These are phyloP conservation scores for Lipomyces chichibuensis DNA, from an alignment of 805 yeast species.

Conservation along the genomic window DNA sequence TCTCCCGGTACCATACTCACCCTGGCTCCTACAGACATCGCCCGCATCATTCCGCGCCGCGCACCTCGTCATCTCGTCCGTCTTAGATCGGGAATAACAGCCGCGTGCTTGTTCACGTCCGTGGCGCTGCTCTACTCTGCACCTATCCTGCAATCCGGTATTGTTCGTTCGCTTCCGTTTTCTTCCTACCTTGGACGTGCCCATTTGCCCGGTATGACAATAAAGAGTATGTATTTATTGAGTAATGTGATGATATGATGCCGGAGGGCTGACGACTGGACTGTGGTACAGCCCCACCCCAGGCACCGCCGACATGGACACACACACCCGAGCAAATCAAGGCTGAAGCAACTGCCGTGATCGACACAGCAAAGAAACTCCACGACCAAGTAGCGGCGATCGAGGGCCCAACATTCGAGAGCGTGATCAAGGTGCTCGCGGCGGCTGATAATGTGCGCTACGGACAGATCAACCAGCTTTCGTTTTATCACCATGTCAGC, in stretches of 20 bases:
- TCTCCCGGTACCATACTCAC: neutral
- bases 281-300: constrained; percentile 41
- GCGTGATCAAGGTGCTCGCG: constrained; percentile 58
- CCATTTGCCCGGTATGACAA: constrained; percentile 21
- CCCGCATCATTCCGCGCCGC: neutral
- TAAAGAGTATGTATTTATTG: constrained; percentile 11
- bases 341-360: constrained; percentile 50
- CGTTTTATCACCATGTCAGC: constrained; percentile 76
- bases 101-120: constrained; percentile 30
- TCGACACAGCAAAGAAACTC: constrained; percentile 50
- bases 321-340: constrained; percentile 57
- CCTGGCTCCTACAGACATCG: neutral
- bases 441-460: constrained; percentile 55
- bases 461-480: constrained; percentile 54
- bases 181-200: constrained; percentile 23
- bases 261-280: neutral
- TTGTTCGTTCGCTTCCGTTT: constrained; percentile 17
- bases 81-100: constrained; percentile 13
- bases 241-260: neutral
- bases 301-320: constrained; percentile 59
- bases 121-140: constrained; percentile 26
- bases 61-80: constrained; percentile 1
- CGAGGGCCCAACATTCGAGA: constrained; percentile 58
- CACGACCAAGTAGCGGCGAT: constrained; percentile 59
- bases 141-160: constrained; percentile 12